Base-by-base conservation (phyloP, 441 rosid species). In the Melastoma candidum region DNA sequence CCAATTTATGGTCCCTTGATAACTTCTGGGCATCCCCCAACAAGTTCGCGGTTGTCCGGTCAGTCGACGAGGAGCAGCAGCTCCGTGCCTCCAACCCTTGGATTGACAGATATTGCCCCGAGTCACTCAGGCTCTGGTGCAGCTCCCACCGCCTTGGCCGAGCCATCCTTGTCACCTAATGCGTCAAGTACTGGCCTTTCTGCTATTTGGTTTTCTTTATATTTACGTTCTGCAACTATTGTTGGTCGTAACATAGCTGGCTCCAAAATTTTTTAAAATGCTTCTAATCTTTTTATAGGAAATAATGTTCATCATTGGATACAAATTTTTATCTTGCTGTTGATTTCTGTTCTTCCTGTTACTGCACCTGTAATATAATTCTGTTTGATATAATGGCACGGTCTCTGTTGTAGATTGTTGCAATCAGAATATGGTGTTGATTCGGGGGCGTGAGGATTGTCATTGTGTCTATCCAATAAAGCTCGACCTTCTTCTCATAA, bases 401-500 rank as follows among this genome's bases (percentile, higher is more conserved):
- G 27, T 59, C 46, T 4, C 66, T 69, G 9, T 66, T 59, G 25
- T 74, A 92, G 98, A 75, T 73, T 92, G 98, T 67, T 92, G 98
- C 81, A 79, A 79, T 69, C 79, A 73, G 13, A 63, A 82, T 63
- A 76, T 69, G 74, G 93, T 92, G 70, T 73, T 72, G 81, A 92
- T 79, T 74, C 78, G 80, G 61, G 84, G 80, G 57, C 75, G 78
- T 68, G 76, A 57, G 63, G 87, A 71, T 68, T 87, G 98, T 65
- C 87, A 85, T 63, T 92, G 98, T 47, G 96, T 78, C 48, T 87
- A 92, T 74, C 96, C 98, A 22, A 83, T 92, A 71, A 92, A 85
- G 81, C 80, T 92, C 57, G 98, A 87, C 61, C 88, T 92, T 76
- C 77, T 82, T 64, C 96, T 92, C 49, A 54, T 78, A 75, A 92